phyloP scores from a whole-genome alignment of 2,329 filamentous ascomycete genomes.

The Zymoseptoria ardabiliae region DNA sequence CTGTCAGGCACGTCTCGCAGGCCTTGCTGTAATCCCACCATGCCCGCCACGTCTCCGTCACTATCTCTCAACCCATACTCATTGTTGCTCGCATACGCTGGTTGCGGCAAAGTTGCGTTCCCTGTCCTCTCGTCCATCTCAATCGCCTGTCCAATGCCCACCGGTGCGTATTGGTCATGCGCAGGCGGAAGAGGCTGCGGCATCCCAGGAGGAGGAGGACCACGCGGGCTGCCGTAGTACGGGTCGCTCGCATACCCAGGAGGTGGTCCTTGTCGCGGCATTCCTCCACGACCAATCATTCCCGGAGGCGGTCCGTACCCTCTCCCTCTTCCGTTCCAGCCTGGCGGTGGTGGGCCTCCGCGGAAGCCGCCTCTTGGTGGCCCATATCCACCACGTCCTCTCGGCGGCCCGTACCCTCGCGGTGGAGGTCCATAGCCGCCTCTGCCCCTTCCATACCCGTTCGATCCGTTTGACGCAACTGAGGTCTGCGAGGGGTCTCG shows the following conservation, averaged over 20 bases:
- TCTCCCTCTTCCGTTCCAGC: conserved; percentile 36
- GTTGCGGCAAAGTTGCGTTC: conserved; percentile 35
- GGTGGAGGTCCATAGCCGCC: conserved; percentile 28
- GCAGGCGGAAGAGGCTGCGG: conserved; percentile 19
- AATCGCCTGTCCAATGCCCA: conserved; percentile 55
- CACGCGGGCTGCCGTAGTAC: conserved; percentile 17
- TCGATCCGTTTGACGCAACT: conserved; percentile 32
- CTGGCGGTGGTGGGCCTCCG: conserved; percentile 32
- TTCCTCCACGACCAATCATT: conserved; percentile 27
- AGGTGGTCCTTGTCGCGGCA: conserved; percentile 16
- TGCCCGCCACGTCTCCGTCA: conserved; percentile 65
- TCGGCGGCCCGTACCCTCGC: conserved; percentile 45
- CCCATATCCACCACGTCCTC: conserved; percentile 44
- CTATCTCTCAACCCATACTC: conserved; percentile 48
- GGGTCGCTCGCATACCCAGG: conserved; percentile 24
- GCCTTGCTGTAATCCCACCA: conserved; percentile 63
- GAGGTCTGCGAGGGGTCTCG: conserved; percentile 43
- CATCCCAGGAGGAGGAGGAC: conserved; percentile 6
- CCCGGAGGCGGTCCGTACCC: conserved; percentile 30
- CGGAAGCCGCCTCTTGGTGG: conserved; percentile 32
- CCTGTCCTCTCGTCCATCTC: conserved; percentile 73
- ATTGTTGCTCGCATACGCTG: conserved; percentile 5
- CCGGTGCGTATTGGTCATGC: conserved; percentile 26
- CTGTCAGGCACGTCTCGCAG: conserved; percentile 19
- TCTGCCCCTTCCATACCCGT: conserved; percentile 27